phyloP scores from a whole-genome alignment of 441 rosid species.

The Sinapis alba region DNA sequence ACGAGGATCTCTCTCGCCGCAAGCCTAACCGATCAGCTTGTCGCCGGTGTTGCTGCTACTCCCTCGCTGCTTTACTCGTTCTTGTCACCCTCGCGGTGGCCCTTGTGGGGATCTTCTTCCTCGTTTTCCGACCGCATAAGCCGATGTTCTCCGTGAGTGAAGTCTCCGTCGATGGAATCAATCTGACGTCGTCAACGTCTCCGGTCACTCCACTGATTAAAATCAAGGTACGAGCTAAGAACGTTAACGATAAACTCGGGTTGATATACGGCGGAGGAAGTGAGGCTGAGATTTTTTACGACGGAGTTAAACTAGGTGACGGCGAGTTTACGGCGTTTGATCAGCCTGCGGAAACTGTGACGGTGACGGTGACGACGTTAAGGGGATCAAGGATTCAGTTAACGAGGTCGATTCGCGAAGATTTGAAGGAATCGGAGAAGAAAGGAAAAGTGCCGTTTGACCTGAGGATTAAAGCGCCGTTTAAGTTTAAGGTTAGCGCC shows the following conservation, averaged over 20 bases:
- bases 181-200: conserved; percentile 52
- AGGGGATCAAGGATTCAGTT: conserved; percentile 49
- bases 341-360: conserved; percentile 62
- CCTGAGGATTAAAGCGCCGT: conserved; percentile 54
- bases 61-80: conserved; percentile 33
- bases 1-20: conserved; percentile 45
- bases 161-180: conserved; percentile 55
- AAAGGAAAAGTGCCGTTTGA: conserved; percentile 56
- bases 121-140: conserved; percentile 60
- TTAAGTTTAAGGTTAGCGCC: conserved; percentile 59
- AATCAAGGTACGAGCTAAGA: conserved; percentile 48
- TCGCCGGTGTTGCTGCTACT: conserved; percentile 51
- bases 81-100: conserved; percentile 42
- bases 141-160: conserved; percentile 54
- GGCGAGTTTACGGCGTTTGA: conserved; percentile 55
- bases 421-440: conserved; percentile 36
- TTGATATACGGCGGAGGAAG: conserved; percentile 53
- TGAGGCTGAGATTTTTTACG: conserved; percentile 44
- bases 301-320: conserved; percentile 41
- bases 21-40: conserved; percentile 36
- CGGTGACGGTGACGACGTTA: conserved; percentile 45
- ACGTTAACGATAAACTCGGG: conserved; percentile 63
- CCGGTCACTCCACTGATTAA: conserved; percentile 53
- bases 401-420: conserved; percentile 31
- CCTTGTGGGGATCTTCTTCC: conserved; percentile 54